Base-by-base conservation (phyloP, 495 filamentous ascomycete genomes). In the Baudoinia panamericana region DNA sequence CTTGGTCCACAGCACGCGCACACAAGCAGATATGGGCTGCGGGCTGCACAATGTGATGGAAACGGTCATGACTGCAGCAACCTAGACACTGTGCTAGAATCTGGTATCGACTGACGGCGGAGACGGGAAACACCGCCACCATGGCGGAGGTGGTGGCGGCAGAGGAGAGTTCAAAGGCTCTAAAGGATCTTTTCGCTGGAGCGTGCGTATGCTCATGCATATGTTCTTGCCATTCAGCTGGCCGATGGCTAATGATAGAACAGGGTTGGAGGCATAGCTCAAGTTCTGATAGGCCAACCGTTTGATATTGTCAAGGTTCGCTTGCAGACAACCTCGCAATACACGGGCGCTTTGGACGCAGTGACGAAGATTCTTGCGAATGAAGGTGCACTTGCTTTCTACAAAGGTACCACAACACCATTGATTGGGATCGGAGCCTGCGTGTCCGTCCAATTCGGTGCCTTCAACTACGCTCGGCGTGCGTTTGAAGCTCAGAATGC, bases 241-340 rank as follows among this genome's bases (percentile, higher is more conserved):
- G n/a, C n/a, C n/a, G n/a, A n/a, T n/a, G n/a, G n/a, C n/a, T n/a
- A n/a, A n/a, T n/a, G n/a, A n/a, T n/a, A n/a, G n/a, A n/a, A n/a
- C n/a, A n/a, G n/a, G 43, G 81, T 74, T 9, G 90, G 90, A 45
- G 90, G 90, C 41, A 71, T 94, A 50, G 88, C 92, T 17, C 92
- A 96, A 61, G 90, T 99, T 26, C 63, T 99, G 42, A 70, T 95
- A 48, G 90, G 88, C 55, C 88, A 96, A 68, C 88, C 88, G 36
- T 95, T 96, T 62, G 78, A 76, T 80, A 97, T 97, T 35, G 81
- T 97, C 59, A 97, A 97, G 70, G 92, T 97, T 45, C 82, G 90
- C 28, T 70, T 97, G 18, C 90, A 97, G 63, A 97, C 90, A 10
- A 82, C 76, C 31, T 74, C 69, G 15, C 68, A 82, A 49, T 92